Conservation (phyloP, 2,329 filamentous ascomycete genomes). For the Geosmithia flava region DNA sequence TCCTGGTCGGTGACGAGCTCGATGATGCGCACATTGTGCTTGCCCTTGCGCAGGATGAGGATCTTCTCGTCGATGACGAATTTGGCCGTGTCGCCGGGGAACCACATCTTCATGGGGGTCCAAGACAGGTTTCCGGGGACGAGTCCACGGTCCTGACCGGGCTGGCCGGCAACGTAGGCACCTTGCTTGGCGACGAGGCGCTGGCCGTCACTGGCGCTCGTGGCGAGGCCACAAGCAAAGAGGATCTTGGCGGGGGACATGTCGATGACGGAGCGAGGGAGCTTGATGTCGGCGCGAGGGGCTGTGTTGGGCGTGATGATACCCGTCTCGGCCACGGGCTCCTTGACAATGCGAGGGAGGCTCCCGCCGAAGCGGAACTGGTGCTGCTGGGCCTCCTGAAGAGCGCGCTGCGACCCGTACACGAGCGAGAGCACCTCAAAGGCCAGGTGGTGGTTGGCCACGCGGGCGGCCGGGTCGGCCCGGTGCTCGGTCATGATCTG, state of each 20-base stretch:
- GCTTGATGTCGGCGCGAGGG: conserved; percentile 39
- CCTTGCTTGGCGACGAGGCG: conserved; percentile 42
- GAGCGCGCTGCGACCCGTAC: conserved; percentile 56
- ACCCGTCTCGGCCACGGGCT: conserved; percentile 14
- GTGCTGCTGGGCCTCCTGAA: conserved; percentile 46
- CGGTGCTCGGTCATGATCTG: conserved; percentile 56
- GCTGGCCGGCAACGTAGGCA: conserved; percentile 46
- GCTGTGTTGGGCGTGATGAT: conserved; percentile 32
- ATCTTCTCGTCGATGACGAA: conserved; percentile 48
- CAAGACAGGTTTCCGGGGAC: conserved; percentile 42
- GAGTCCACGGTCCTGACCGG: conserved; percentile 30
- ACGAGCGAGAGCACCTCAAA: conserved; percentile 70
- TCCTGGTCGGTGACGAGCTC: conserved; percentile 45
- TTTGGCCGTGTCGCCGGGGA: conserved; percentile 40
- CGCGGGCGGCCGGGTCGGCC: conserved; percentile 54
- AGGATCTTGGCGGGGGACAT: conserved; percentile 48
- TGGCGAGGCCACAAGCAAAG: conserved; percentile 44
- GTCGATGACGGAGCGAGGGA: conserved; percentile 45
- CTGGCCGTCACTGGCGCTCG: conserved; percentile 43
- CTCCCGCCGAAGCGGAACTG: conserved; percentile 30
- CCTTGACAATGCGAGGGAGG: conserved; percentile 15
- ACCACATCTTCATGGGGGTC: conserved; percentile 48
- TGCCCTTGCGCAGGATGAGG: conserved; percentile 49
- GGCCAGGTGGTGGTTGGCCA: conserved; percentile 75
- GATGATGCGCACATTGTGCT: conserved; percentile 50